Percentiles rank a stretch among this genome's conserved stretches.
Evolutionary conservation across 208 protist species (phyloP).

Genomic region (Crithidia expoeki): DNA sequence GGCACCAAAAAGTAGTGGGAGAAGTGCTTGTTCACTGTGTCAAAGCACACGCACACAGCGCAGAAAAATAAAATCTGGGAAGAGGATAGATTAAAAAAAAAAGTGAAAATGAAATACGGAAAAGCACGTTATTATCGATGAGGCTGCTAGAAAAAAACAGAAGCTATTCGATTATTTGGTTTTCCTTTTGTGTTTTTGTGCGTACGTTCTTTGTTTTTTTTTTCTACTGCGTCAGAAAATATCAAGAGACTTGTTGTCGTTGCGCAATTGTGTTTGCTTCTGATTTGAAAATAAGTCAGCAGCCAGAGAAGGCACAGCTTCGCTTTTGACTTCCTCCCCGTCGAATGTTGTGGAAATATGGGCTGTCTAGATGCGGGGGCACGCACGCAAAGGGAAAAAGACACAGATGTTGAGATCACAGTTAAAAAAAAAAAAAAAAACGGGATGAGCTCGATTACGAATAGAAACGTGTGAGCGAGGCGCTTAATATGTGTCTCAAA

Average conservation of each 20-base stretch:
- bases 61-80: background rate
- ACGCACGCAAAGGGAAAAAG: background rate
- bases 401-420: background rate
- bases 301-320: background rate
- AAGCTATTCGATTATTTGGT: slow-evolving; percentile 1
- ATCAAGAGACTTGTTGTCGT: background rate
- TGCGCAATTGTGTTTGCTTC: background rate
- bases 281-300: background rate
- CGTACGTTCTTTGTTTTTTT: background rate
- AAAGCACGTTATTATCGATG: background rate
- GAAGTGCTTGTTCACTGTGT: slow-evolving; percentile 1
- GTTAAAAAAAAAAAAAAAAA: background rate
- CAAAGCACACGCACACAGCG: background rate
- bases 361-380: background rate
- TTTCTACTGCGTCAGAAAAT: background rate
- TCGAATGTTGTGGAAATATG: background rate
- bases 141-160: background rate
- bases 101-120: slow-evolving; percentile 9
- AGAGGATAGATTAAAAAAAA: background rate
- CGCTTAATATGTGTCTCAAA: background rate
- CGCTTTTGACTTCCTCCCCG: background rate
- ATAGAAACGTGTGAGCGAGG: background rate
- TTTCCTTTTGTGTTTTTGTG: background rate
- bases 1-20: too few relatives aligned
- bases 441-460: background rate